These are phyloP conservation scores for Conringia planisiliqua DNA, from an alignment of 345 rosid species.

Conservation along the genomic window DNA sequence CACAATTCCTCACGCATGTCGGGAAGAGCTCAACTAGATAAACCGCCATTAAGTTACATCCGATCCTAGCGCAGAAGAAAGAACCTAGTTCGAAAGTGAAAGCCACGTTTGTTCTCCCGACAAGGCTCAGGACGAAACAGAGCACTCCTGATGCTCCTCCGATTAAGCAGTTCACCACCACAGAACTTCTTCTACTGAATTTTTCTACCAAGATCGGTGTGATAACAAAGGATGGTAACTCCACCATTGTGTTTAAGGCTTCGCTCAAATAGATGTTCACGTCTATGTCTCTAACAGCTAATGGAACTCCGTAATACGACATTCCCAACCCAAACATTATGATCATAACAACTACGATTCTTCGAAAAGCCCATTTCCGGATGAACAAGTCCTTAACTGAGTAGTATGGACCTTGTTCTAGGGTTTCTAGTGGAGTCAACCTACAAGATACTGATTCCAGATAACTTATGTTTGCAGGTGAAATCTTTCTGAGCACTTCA, in stretches of 20 bases:
- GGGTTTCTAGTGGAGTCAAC: not conserved
- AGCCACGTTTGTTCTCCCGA: not conserved
- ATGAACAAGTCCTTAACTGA: conserved; percentile 12
- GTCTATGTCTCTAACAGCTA: not conserved
- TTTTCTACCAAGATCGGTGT: conserved; percentile 1
- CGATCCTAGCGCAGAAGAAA: not conserved
- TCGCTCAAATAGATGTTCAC: conserved; percentile 1
- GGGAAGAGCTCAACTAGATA: conserved; percentile 1
- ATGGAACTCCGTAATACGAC: conserved; percentile 3
- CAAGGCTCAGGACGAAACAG: not conserved
- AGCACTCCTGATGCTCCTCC: not conserved
- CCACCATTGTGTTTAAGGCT: not conserved
- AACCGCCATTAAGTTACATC: not conserved
- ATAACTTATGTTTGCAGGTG: not conserved
- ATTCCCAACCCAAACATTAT: not conserved
- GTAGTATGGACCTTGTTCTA: not conserved
- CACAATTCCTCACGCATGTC: not conserved
- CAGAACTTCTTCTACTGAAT: conserved; percentile 6
- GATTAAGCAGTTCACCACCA: not conserved
- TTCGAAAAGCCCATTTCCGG: not conserved
- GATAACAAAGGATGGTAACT: conserved; percentile 1
- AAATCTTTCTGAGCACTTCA: conserved; percentile 7
- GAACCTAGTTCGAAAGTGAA: not conserved
- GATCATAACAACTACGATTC: conserved; percentile 2
- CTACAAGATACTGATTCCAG: not conserved